These are phyloP conservation scores for Trichosporon sp. DNA, from an alignment of 1,284 basidiomycete genomes.

Conservation along the genomic window DNA sequence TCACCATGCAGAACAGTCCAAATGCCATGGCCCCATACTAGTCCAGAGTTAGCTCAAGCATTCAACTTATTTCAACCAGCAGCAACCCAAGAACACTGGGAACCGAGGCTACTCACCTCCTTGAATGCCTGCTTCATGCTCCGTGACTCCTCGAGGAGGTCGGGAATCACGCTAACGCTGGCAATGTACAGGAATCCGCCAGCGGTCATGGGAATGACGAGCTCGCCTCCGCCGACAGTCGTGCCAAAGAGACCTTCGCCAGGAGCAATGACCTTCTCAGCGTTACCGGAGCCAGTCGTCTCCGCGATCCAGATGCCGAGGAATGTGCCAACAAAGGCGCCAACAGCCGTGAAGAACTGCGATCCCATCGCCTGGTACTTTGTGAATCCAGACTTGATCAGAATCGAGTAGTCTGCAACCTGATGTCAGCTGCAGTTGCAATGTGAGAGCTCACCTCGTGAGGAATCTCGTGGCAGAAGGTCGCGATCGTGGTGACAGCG, in stretches of 20 bases:
- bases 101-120: conserved; percentile 56
- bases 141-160: conserved; percentile 75
- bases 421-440: conserved; percentile 8
- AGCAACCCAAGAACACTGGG: conserved; percentile 4
- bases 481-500: conserved; percentile 81
- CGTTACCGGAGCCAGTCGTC: conserved; percentile 46
- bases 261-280: conserved; percentile 21
- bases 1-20: conserved; percentile 78
- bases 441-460: conserved; percentile 55
- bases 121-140: conserved; percentile 76
- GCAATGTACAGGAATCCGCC: conserved; percentile 91
- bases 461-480: conserved; percentile 85
- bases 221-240: conserved; percentile 65
- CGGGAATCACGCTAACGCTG: conserved; percentile 77
- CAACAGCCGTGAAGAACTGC: conserved; percentile 80
- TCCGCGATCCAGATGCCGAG: conserved; percentile 74
- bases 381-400: conserved; percentile 80
- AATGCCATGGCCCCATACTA: conserved; percentile 84
- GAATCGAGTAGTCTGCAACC: conserved; percentile 85
- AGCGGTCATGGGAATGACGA: conserved; percentile 79
- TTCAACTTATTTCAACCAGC: neutral
- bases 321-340: conserved; percentile 83
- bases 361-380: conserved; percentile 84
- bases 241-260: conserved; percentile 74
- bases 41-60: conserved; percentile 9